These are phyloP conservation scores for Copromyces sp. DNA, from an alignment of 495 filamentous ascomycete genomes.

Conservation along the genomic window DNA sequence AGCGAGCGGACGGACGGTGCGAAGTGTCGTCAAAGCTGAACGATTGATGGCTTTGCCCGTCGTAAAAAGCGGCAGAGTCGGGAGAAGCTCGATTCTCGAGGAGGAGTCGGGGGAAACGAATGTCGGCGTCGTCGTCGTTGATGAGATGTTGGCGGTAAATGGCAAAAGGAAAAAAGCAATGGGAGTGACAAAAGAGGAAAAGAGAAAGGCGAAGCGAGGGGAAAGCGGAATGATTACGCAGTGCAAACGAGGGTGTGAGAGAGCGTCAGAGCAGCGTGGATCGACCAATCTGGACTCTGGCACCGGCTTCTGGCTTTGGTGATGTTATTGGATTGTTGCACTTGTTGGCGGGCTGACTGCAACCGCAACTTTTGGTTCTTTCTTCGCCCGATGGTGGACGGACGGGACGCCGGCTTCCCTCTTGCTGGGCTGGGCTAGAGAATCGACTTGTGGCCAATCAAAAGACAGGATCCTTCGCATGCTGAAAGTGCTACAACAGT, in stretches of 20 bases:
- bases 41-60: background rate
- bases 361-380: background rate
- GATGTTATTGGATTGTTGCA: background rate
- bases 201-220: background rate
- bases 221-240: background rate
- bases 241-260: background rate
- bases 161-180: background rate
- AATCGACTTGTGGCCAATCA: background rate
- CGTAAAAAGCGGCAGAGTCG: background rate
- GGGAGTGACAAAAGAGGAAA: background rate
- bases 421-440: background rate
- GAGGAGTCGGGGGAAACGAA: background rate
- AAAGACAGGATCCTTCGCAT: background rate
- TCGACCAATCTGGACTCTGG: background rate
- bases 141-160: background rate
- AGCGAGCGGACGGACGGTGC: background rate
- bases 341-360: background rate
- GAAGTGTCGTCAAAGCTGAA: background rate
- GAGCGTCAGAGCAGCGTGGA: background rate
- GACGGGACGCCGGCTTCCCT: background rate
- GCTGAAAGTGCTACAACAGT: background rate
- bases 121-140: background rate
- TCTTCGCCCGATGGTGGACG: background rate
- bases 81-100: background rate
- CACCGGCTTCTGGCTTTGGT: background rate